Base-by-base conservation (phyloP, 345 rosid genomes). In the Corchorus olitorius region DNA sequence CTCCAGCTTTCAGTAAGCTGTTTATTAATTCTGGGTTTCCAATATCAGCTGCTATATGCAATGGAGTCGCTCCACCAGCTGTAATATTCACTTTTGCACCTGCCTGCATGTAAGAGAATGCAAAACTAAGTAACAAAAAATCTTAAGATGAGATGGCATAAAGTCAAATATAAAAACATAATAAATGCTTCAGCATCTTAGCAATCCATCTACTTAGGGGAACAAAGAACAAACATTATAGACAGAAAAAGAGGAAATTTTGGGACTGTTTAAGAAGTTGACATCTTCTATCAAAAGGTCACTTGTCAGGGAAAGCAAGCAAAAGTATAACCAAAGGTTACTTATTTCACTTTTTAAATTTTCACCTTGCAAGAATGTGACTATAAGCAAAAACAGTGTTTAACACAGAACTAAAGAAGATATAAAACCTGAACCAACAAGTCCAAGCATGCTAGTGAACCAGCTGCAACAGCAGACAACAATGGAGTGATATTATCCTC, bases 31-130 rank as follows among this genome's bases (percentile, higher is more conserved):
- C 94, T 12, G 79, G 67, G 82, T 67, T 88, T 73, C 97, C 99
- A 68, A 64, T 79, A 81, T 95, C 96, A 63, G 97, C 97, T 7
- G 99, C 97, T 80, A 92, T 88, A 74, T 95, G 98, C 89, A 95
- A 85, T 10, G 98, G 96, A 55, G 97, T 93, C 68, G 97, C 94
- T 75, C 98, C 98, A 80, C 97, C 96, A 81, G 97, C 92, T 77
- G 72, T 75, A 74, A 90, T 77, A 69, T 95, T 92, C 61, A 88
- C 98, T 59, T 88, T 84, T 63, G 93, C 98, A 80, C 94, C 97
- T 5, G 89, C 94, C 98, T 95, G 86, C 81, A 79, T n/a, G 73
- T 35, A n/a, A 75, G 59, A 60, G n/a, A 39, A 75, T 55, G 50
- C 7, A 79, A 62, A 73, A 54, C 56, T 17, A 54, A 20, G 41